Evolutionary conservation across 495 filamentous ascomycete species (phyloP).

Genomic region (Podospora sp.): DNA sequence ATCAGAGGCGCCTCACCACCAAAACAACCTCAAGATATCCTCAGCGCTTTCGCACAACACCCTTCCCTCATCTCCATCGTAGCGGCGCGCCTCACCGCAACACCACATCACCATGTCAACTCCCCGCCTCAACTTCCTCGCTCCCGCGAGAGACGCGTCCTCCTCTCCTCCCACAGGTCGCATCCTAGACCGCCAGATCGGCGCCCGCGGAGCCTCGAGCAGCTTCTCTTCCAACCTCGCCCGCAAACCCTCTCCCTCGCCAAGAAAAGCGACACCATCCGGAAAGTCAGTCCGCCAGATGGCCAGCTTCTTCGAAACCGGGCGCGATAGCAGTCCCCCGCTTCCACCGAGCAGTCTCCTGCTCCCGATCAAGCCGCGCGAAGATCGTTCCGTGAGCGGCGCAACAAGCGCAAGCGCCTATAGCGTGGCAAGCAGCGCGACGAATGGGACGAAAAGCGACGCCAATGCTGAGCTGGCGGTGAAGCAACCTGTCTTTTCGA

Average conservation of each 20-base stretch:
- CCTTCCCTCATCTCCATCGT: too few relatives aligned
- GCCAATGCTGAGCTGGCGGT: background rate
- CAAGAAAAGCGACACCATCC: background rate
- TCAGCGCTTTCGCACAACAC: too few relatives aligned
- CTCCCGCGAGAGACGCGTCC: background rate
- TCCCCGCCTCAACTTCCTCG: background rate
- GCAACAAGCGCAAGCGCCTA: background rate
- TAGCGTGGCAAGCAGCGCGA: background rate
- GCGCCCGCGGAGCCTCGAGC: slow-evolving; percentile 13
- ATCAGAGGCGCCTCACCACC: too few relatives aligned
- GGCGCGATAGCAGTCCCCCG: background rate
- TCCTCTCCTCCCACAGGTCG: background rate
- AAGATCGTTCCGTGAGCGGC: background rate
- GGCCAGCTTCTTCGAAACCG: slow-evolving; percentile 26
- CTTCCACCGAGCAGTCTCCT: background rate
- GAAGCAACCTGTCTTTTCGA: background rate
- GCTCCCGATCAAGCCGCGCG: background rate
- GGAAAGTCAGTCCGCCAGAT: slow-evolving; percentile 26
- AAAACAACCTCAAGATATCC: too few relatives aligned
- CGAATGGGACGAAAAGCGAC: background rate
- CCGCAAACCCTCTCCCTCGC: background rate
- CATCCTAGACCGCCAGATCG: slow-evolving; percentile 31
- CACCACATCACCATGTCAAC: background rate
- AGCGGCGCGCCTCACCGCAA: background rate
- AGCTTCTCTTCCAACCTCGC: slow-evolving; percentile 29